Base-by-base conservation (phyloP, 495 filamentous ascomycete species). In the Trichoderma orchidacearum region DNA sequence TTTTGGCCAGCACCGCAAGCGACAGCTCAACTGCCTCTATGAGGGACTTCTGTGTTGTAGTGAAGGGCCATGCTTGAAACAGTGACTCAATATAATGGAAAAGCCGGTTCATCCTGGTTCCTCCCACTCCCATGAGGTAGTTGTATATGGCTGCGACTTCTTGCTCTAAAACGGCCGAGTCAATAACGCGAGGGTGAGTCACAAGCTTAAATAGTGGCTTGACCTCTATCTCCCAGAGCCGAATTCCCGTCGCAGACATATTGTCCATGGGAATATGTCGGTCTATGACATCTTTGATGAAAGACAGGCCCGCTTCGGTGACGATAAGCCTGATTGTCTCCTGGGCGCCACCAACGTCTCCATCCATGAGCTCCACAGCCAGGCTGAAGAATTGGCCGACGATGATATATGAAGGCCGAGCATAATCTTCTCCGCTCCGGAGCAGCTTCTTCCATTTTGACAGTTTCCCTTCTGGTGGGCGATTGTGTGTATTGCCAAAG, bases 111-210 rank as follows among this genome's bases (percentile, higher is more conserved):
- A 69, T 67, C 17, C 69, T 57, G 27, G 30, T 38, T 15, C 66
- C 62, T 1, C 61, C 63, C 27, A 67, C 34, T 9, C 69, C 69
- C 25, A 62, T 58, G 12, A 71, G 56, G 36, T 64, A 67, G 51
- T 70, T 71, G 55, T 57, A 66, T 12, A 71, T 62, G 4, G 36
- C 28, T 12, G 66, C 63, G 13, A 66, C 62, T 50, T 65, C 55
- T 36, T 63, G 62, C 51, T 72, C 70, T 25, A 73, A 59, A 8
- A 67, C 59, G 18, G 64, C 61, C 32, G 61, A 70, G 53, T 69
- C 63, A 28, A 60, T 54, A 23, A 70, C 67, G 17, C 56, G 56
- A 3, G 56, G 30, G 29, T 71, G 63, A 1, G 69, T 71, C 25
- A 71, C 56, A 27, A 71, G 17, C 13, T 56, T 30, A 31, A 71